Evolutionary conservation across 441 rosid genomes (phyloP).

Genomic region (Arabidopsis lyrata): DNA sequence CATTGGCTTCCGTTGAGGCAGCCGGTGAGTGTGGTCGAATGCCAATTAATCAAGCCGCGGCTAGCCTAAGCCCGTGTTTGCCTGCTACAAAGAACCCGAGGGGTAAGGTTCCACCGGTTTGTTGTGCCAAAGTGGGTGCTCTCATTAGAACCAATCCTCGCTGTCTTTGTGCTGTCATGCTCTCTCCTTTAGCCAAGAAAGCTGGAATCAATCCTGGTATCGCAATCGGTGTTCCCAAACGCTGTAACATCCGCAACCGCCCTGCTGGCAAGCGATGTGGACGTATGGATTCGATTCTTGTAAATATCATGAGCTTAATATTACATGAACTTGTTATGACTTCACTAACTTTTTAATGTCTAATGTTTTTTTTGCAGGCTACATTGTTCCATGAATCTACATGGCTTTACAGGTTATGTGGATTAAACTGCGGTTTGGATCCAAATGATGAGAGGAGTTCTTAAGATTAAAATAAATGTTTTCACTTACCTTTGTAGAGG

Average conservation of each 20-base stretch:
- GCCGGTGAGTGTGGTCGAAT: slow-evolving; percentile 80
- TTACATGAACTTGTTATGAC: slow-evolving; percentile 8
- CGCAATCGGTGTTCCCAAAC: slow-evolving; percentile 80
- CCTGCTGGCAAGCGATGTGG: slow-evolving; percentile 82
- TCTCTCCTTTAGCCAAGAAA: slow-evolving; percentile 81
- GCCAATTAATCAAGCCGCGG: slow-evolving; percentile 70
- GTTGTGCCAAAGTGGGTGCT: slow-evolving; percentile 75
- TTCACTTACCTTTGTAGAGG: slow-evolving; percentile 34
- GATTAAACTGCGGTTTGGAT: neutral
- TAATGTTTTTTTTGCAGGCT: slow-evolving; percentile 23
- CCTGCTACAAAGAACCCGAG: slow-evolving; percentile 60
- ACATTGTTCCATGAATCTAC: slow-evolving; percentile 35
- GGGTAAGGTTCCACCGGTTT: slow-evolving; percentile 62
- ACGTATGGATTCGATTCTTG: slow-evolving; percentile 55
- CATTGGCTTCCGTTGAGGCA: slow-evolving; percentile 41
- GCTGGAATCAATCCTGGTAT: slow-evolving; percentile 78
- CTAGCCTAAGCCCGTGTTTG: slow-evolving; percentile 77
- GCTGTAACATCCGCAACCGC: slow-evolving; percentile 81
- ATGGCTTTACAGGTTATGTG: neutral
- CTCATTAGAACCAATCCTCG: slow-evolving; percentile 67
- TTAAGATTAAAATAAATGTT: slow-evolving; percentile 29
- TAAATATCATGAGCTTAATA: neutral
- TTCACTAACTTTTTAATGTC: neutral
- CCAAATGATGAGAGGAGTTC: slow-evolving; percentile 14
- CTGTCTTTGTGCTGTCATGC: slow-evolving; percentile 77